A percentile compares a stretch with the other conserved stretches of the same genome.
phyloP scores from a whole-genome alignment of 352 stramenopile genomes.

The Globisporangium mamillatum region DNA sequence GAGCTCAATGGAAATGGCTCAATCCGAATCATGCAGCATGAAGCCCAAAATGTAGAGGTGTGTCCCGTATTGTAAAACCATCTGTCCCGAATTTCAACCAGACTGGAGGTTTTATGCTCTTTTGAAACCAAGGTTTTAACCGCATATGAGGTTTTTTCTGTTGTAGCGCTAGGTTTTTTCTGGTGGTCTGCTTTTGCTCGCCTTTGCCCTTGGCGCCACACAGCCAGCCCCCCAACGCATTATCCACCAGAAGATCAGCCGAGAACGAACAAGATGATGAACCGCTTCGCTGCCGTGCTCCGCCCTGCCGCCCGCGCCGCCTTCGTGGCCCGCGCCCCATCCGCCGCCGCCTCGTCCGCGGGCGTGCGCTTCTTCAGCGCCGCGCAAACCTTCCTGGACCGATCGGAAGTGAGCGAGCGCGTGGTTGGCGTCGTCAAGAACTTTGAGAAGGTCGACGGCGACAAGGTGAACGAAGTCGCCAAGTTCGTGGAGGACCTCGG shows the following conservation, averaged over 20 bases:
- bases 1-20: not conserved
- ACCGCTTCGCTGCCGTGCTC: slow-evolving; percentile 72
- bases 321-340: slow-evolving; percentile 34
- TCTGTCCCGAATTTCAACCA: no score
- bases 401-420: slow-evolving; percentile 94
- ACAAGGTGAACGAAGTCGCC: slow-evolving; percentile 90
- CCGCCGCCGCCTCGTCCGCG: slow-evolving; percentile 16
- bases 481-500: slow-evolving; percentile 98
- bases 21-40: not conserved
- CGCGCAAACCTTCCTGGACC: slow-evolving; percentile 87
- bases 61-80: no score
- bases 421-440: slow-evolving; percentile 99
- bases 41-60: not conserved
- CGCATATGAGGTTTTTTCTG: no score
- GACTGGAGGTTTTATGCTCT: no score
- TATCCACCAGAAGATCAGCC: slow-evolving; percentile 19
- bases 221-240: slow-evolving; percentile 8
- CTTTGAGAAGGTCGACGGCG: slow-evolving; percentile 98
- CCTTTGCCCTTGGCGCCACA: not conserved
- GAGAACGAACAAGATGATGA: slow-evolving; percentile 63
- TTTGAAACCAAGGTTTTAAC: no score
- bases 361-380: slow-evolving; percentile 72
- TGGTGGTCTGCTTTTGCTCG: not conserved
- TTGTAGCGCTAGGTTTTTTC: not conserved
- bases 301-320: slow-evolving; percentile 61